Evolutionary conservation across 2,329 filamentous ascomycete genomes (phyloP).

Genomic region (Scedosporium dehoogii): DNA sequence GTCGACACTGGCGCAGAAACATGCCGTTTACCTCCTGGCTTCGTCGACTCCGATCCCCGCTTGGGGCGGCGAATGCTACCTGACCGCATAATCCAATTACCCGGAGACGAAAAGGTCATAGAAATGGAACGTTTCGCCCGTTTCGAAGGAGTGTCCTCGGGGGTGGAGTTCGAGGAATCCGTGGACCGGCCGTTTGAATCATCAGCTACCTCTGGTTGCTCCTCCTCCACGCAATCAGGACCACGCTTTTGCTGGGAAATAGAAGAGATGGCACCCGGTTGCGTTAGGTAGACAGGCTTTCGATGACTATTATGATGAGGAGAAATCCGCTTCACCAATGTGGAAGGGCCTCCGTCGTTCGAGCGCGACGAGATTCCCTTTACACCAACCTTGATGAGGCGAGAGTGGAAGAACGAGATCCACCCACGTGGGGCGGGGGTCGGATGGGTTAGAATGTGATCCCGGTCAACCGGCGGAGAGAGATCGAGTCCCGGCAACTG

Average conservation of each 20-base stretch:
- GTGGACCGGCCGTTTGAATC: not conserved
- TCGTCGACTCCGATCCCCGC: conserved; percentile 22
- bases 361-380: conserved; percentile 17
- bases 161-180: conserved; percentile 12
- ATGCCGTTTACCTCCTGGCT: conserved; percentile 29
- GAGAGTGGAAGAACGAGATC: conserved; percentile 49
- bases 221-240: not conserved
- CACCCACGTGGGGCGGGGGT: conserved; percentile 20
- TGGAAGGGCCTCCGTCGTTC: conserved; percentile 18
- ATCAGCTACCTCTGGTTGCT: not conserved
- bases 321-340: conserved; percentile 19
- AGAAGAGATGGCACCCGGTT: not conserved
- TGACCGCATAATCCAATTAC: conserved; percentile 44
- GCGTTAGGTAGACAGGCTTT: conserved; percentile 5
- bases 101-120: conserved; percentile 48
- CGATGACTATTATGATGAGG: not conserved
- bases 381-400: conserved; percentile 18
- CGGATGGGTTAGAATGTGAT: conserved; percentile 1
- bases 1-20: conserved; percentile 35
- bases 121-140: conserved; percentile 44
- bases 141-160: conserved; percentile 32
- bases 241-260: not conserved
- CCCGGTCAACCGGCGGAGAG: not conserved
- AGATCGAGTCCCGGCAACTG: conserved; percentile 10
- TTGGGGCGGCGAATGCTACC: conserved; percentile 48